A percentile compares a stretch with the other conserved stretches of the same genome.
Evolutionary conservation across 148 eudicot species (phyloP).

Genomic region (Rhododendron ferrugineum): DNA sequence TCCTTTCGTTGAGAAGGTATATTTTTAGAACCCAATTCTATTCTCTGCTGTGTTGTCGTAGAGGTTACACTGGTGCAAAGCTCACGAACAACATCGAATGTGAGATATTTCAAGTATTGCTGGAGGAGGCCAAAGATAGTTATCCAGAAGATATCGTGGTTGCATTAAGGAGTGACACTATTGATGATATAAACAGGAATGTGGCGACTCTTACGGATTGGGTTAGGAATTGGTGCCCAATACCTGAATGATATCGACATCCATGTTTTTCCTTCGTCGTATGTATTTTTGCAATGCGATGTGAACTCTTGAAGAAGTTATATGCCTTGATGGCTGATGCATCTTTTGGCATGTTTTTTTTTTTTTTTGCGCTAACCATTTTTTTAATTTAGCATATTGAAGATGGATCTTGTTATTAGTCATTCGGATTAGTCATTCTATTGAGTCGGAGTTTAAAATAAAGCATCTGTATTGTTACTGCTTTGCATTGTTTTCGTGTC

Average conservation of each 20-base stretch:
- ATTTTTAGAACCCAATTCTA: background rate
- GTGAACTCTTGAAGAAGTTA: background rate
- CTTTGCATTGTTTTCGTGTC: too few species aligned
- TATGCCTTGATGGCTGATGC: too few species aligned
- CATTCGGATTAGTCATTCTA: too few species aligned
- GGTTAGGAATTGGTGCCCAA: slow-evolving; percentile 50
- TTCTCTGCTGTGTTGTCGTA: slow-evolving; percentile 17
- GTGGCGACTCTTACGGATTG: slow-evolving; percentile 53
- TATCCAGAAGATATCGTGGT: slow-evolving; percentile 54
- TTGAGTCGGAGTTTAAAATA: too few species aligned
- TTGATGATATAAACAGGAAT: slow-evolving; percentile 62
- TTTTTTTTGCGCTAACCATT: too few species aligned
- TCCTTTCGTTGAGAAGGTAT: background rate
- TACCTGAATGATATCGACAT: background rate
- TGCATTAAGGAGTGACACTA: slow-evolving; percentile 40
- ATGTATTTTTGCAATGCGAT: background rate
- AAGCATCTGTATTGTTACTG: too few species aligned
- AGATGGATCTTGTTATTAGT: background rate
- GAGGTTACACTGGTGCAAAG: slow-evolving; percentile 78
- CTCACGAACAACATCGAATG: slow-evolving; percentile 72
- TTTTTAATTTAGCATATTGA: background rate
- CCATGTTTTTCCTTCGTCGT: background rate
- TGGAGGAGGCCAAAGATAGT: slow-evolving; percentile 75
- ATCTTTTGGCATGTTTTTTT: too few species aligned
- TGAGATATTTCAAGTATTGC: slow-evolving; percentile 70